A percentile compares a stretch with the other conserved stretches of the same genome.
Conservation (phyloP, 306 rosid genomes). For the Glycyrrhiza uralensis region DNA sequence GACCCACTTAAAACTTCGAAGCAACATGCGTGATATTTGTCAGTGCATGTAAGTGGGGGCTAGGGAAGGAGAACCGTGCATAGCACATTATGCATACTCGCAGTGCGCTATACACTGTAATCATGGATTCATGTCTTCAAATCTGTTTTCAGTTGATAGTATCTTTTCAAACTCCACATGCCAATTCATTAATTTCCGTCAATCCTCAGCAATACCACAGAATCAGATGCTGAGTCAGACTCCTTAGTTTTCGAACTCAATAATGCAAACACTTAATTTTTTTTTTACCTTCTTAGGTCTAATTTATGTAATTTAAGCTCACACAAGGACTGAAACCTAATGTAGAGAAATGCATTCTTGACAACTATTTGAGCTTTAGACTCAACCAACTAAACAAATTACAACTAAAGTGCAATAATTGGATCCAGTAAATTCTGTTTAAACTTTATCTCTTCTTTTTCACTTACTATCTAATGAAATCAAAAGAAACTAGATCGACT, state of each 20-base stretch:
- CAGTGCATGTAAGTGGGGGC: background rate
- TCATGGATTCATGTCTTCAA: background rate
- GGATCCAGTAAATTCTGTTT: background rate
- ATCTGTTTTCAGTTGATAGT: slow-evolving; percentile 1
- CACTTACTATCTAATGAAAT: background rate
- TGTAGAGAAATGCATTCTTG: background rate
- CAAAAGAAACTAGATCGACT: background rate
- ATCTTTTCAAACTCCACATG: background rate
- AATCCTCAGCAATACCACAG: background rate
- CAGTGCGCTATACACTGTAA: background rate
- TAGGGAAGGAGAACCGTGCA: slow-evolving; percentile 15
- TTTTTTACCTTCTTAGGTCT: background rate
- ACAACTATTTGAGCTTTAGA: background rate
- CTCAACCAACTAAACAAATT: slow-evolving; percentile 10
- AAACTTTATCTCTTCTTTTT: background rate
- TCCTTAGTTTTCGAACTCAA: background rate
- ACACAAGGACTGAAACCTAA: background rate
- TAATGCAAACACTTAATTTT: background rate
- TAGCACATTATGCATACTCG: background rate
- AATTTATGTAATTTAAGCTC: background rate
- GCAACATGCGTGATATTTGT: background rate
- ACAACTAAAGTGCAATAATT: background rate
- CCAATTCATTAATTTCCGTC: slow-evolving; percentile 4
- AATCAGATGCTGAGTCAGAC: no score
- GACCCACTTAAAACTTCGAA: slow-evolving; percentile 8